Conservation (phyloP, 2,329 filamentous ascomycete species). For the Ascochyta rabiei region DNA sequence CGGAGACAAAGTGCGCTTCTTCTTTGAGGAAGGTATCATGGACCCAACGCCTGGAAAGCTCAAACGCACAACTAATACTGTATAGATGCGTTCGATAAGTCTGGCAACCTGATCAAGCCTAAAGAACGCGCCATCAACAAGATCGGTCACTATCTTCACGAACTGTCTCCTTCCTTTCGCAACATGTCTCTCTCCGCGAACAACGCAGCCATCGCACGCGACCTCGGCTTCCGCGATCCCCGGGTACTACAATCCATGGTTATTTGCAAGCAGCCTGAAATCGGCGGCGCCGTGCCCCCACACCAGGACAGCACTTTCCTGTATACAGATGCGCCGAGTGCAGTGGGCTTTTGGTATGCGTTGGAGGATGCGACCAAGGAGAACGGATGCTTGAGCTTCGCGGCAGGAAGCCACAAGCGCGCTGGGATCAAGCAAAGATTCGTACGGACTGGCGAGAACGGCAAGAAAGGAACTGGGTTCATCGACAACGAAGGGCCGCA, state of each 20-base stretch:
- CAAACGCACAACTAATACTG: background rate
- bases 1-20: constrained; percentile 92
- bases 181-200: constrained; percentile 58
- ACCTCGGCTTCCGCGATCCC: constrained; percentile 77
- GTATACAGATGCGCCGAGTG: constrained; percentile 86
- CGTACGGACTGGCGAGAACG: constrained; percentile 62
- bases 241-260: constrained; percentile 91
- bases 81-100: constrained; percentile 73
- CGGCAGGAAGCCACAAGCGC: constrained; percentile 79
- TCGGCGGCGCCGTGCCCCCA: constrained; percentile 86
- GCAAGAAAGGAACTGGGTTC: constrained; percentile 52
- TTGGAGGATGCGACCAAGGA: constrained; percentile 85
- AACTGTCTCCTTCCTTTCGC: constrained; percentile 56
- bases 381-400: constrained; percentile 90
- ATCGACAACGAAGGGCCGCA: constrained; percentile 67
- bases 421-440: constrained; percentile 75
- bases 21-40: constrained; percentile 78
- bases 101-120: constrained; percentile 72
- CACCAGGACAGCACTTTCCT: constrained; percentile 94
- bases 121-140: constrained; percentile 85
- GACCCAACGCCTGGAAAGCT: background rate
- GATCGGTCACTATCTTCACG: constrained; percentile 59
- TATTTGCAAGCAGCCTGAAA: constrained; percentile 97
- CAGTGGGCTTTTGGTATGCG: constrained; percentile 97
- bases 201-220: constrained; percentile 69